Evolutionary conservation across 306 rosid species (phyloP).

Genomic region (Vigna trinervia): DNA sequence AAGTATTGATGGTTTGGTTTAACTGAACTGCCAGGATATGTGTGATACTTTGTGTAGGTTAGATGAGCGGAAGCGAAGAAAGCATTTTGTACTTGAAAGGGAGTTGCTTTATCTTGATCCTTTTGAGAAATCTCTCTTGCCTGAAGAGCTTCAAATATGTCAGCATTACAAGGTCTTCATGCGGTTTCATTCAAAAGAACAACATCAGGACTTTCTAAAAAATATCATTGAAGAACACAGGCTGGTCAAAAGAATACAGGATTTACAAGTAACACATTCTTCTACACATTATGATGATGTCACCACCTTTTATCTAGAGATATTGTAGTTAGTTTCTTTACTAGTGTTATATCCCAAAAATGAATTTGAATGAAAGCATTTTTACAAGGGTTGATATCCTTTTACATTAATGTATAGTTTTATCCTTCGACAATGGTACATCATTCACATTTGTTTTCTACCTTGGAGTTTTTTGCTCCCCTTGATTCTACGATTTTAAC

Average conservation of each 20-base stretch:
- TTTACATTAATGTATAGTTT: constrained; percentile 10
- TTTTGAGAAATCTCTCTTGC: constrained; percentile 66
- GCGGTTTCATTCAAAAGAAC: constrained; percentile 82
- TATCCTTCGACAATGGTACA: too few relatives aligned
- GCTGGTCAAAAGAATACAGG: constrained; percentile 70
- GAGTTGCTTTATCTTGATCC: constrained; percentile 79
- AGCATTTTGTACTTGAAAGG: constrained; percentile 76
- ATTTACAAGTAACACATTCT: constrained; percentile 71
- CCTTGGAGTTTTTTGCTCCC: too few relatives aligned
- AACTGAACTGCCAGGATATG: background rate
- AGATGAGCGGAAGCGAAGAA: constrained; percentile 87
- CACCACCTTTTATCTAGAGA: constrained; percentile 17
- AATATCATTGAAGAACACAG: constrained; percentile 76
- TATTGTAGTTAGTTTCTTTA: constrained; percentile 28
- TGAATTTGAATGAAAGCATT: background rate
- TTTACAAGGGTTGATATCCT: background rate
- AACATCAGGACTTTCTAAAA: constrained; percentile 69
- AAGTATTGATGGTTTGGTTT: background rate
- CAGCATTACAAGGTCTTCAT: constrained; percentile 70
- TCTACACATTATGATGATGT: background rate
- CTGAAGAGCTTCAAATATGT: constrained; percentile 76
- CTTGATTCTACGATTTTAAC: too few relatives aligned
- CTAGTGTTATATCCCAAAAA: background rate
- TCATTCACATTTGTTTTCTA: too few relatives aligned
- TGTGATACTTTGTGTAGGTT: constrained; percentile 64